phyloP scores from a whole-genome alignment of 2,329 filamentous ascomycete genomes.

The Claviceps africana region DNA sequence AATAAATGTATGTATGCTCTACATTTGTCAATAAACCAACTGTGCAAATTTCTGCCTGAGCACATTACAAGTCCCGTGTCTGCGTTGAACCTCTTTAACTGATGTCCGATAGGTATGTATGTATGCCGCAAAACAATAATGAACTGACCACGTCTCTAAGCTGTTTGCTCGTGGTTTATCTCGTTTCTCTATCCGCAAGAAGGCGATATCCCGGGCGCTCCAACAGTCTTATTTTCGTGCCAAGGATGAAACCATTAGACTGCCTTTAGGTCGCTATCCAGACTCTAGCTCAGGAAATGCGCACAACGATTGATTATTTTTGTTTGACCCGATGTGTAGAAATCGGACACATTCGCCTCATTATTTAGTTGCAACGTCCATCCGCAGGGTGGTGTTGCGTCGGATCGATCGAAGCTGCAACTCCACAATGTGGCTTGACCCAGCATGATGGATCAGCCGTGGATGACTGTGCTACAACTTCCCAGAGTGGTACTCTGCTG shows the following conservation, averaged over 20 bases:
- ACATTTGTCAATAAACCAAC: neutral
- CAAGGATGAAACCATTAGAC: neutral
- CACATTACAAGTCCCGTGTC: neutral
- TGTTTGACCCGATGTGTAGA: neutral
- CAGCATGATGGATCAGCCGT: neutral
- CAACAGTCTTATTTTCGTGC: neutral
- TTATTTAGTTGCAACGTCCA: neutral
- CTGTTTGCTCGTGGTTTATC: neutral
- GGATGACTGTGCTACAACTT: neutral
- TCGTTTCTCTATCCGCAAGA: neutral
- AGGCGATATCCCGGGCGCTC: neutral
- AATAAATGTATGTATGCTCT: neutral
- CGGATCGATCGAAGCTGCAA: neutral
- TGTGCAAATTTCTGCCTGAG: neutral
- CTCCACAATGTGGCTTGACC: slow-evolving; percentile 2
- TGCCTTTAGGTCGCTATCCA: neutral
- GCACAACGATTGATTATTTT: too few relatives aligned
- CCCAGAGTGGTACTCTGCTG: neutral
- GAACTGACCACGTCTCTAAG: neutral
- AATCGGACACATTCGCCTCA: neutral
- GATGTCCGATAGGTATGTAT: neutral
- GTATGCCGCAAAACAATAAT: neutral
- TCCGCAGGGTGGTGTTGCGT: neutral
- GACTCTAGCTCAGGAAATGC: neutral
- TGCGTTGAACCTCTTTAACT: neutral